Evolutionary conservation across 2,329 filamentous ascomycete species (phyloP).

Genomic region (Exophiala bonariae): DNA sequence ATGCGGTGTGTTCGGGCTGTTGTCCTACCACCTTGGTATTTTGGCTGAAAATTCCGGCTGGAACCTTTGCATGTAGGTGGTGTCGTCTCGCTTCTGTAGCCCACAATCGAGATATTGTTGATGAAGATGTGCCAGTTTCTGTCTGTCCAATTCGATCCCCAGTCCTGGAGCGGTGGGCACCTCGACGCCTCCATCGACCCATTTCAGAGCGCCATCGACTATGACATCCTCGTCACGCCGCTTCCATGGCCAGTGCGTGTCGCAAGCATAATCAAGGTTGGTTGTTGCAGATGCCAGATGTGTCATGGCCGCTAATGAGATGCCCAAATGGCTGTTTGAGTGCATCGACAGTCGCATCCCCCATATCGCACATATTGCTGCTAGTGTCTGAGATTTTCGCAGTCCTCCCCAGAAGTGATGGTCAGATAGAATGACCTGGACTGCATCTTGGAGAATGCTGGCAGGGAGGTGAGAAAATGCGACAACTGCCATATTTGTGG

Average conservation of each 20-base stretch:
- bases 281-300: constrained; percentile 43
- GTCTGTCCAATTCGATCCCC: constrained; percentile 41
- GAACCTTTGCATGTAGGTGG: constrained; percentile 13
- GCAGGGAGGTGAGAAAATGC: constrained; percentile 42
- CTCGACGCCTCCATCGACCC: constrained; percentile 37
- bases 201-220: constrained; percentile 38
- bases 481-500: constrained; percentile 47
- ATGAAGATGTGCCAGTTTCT: constrained; percentile 37
- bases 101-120: constrained; percentile 41
- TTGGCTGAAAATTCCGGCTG: constrained; percentile 14
- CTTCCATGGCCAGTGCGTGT: constrained; percentile 50
- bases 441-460: constrained; percentile 40
- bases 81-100: constrained; percentile 12
- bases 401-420: constrained; percentile 48
- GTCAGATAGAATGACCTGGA: constrained; percentile 44
- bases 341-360: constrained; percentile 45
- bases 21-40: constrained; percentile 14
- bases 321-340: constrained; percentile 46
- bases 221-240: constrained; percentile 44
- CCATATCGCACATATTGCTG: constrained; percentile 37
- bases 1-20: no score
- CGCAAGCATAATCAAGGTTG: constrained; percentile 46
- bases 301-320: constrained; percentile 46
- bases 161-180: constrained; percentile 39
- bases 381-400: constrained; percentile 42